Evolutionary conservation across 1,284 basidiomycete genomes (phyloP).

Genomic region (Ceratobasidium sp.): DNA sequence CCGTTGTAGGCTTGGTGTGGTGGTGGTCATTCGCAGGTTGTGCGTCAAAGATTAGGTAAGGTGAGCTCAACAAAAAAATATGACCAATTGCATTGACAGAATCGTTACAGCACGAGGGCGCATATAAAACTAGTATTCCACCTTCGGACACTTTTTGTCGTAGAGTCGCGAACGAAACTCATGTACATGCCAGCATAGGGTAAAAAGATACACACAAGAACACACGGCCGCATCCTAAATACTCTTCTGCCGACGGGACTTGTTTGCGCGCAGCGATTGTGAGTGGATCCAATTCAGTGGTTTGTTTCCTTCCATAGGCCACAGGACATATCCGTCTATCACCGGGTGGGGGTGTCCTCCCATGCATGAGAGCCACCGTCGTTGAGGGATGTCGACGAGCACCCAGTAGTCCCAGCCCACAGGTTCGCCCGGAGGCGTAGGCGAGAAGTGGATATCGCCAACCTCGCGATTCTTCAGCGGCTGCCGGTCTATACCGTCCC

Average conservation of each 20-base stretch:
- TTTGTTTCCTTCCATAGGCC: not conserved
- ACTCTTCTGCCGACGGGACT: not conserved
- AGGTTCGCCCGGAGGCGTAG: not conserved
- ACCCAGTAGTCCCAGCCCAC: not conserved
- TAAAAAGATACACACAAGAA: too few species aligned
- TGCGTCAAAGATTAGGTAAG: too few species aligned
- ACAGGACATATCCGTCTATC: not conserved
- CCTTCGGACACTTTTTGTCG: too few species aligned
- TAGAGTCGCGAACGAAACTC: too few species aligned
- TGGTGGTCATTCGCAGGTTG: too few species aligned
- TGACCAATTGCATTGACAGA: too few species aligned
- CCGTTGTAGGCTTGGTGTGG: too few species aligned
- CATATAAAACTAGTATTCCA: too few species aligned
- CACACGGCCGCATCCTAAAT: too few species aligned
- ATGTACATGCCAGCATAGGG: too few species aligned
- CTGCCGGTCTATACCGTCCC: not conserved
- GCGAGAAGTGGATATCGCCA: constrained; percentile 12
- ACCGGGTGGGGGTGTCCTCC: constrained; percentile 1
- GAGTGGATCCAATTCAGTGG: not conserved
- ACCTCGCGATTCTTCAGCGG: not conserved
- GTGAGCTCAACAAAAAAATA: too few species aligned
- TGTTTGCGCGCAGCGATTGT: constrained; percentile 5
- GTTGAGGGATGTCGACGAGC: not conserved
- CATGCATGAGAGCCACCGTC: not conserved
- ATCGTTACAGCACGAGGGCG: too few species aligned